Evolutionary conservation across 495 filamentous ascomycete genomes (phyloP).

Genomic region (Aspergillus leporis): DNA sequence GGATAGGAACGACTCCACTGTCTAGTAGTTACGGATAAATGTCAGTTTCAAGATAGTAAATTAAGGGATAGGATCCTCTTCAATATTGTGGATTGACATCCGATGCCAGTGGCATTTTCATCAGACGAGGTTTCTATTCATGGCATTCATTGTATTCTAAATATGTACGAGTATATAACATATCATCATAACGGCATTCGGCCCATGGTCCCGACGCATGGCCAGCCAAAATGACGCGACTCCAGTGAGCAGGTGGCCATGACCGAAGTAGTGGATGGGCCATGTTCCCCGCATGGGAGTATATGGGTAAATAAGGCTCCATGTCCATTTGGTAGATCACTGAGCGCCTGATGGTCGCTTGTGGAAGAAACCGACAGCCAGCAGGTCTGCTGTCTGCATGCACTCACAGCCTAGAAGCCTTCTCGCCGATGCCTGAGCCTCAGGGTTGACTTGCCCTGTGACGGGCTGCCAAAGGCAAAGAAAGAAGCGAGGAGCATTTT

Average conservation of each 20-base stretch:
- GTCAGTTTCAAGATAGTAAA: not conserved
- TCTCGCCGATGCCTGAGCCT: constrained; percentile 2
- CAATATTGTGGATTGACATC: not conserved
- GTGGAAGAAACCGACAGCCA: not conserved
- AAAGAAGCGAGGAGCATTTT: constrained; percentile 1
- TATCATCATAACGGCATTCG: not conserved
- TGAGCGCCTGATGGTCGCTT: not conserved
- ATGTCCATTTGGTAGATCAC: not conserved
- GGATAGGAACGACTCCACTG: not conserved
- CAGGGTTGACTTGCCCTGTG: not conserved
- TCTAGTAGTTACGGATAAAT: not conserved
- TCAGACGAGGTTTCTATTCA: not conserved
- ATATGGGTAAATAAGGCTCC: not conserved
- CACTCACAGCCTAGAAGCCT: not conserved
- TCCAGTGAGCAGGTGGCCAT: no score
- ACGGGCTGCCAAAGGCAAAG: not conserved
- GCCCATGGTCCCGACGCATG: not conserved
- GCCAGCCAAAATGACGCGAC: no score
- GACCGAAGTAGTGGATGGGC: not conserved
- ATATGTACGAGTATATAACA: not conserved
- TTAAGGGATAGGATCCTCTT: not conserved
- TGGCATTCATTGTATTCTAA: not conserved
- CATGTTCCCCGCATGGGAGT: not conserved
- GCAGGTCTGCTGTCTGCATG: not conserved
- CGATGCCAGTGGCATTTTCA: not conserved